These are phyloP conservation scores for Gossypium thurberi DNA, from an alignment of 345 rosid genomes.

Conservation along the genomic window DNA sequence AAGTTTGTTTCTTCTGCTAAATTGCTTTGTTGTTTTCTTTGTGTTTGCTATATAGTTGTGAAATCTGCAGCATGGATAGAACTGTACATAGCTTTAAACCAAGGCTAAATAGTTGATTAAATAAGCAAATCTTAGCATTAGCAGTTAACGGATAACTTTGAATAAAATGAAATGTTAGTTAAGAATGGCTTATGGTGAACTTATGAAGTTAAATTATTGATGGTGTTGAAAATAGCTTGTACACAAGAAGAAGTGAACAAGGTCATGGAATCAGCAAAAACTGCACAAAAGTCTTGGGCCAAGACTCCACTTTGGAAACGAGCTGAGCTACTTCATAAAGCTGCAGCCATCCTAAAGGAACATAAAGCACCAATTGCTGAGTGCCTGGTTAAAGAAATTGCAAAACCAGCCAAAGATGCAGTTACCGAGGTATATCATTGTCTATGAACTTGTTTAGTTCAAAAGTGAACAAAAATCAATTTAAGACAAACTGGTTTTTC, in stretches of 20 bases:
- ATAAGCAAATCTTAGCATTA: too few species aligned
- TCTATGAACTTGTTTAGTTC: not conserved
- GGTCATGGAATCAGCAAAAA: slow-evolving; percentile 77
- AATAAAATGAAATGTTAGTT: not conserved
- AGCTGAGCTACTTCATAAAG: slow-evolving; percentile 95
- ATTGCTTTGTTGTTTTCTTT: not conserved
- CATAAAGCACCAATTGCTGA: slow-evolving; percentile 84
- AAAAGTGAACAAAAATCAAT: not conserved
- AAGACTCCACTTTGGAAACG: slow-evolving; percentile 98
- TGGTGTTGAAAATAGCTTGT: slow-evolving; percentile 51
- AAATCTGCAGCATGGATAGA: not conserved
- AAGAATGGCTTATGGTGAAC: not conserved
- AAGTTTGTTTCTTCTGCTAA: not conserved
- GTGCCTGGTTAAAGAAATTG: slow-evolving; percentile 88
- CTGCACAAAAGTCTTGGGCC: slow-evolving; percentile 87
- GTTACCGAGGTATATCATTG: slow-evolving; percentile 55
- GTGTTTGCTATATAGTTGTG: not conserved
- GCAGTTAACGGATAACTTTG: not conserved
- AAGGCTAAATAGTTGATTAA: too few species aligned
- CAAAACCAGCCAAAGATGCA: slow-evolving; percentile 97
- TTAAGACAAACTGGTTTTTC: not conserved
- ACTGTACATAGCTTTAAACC: not conserved
- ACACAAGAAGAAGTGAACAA: slow-evolving; percentile 97
- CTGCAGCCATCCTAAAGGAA: slow-evolving; percentile 81
- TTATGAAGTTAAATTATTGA: not conserved